Base-by-base conservation (phyloP, 2,329 filamentous ascomycete species). In the Nemania bipapillata region DNA sequence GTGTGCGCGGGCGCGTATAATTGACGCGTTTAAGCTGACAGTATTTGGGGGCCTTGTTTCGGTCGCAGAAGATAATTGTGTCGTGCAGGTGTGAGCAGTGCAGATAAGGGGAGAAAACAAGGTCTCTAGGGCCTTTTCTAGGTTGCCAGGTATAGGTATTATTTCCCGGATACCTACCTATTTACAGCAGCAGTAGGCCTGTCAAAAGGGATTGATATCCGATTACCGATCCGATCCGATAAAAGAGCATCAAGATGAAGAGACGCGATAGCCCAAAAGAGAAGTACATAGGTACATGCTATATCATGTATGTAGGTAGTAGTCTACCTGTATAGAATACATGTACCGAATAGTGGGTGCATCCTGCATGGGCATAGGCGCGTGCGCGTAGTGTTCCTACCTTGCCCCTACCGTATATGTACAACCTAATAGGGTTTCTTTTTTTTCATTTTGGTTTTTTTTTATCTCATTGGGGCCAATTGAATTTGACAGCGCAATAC, bases 1-100 rank as follows among this genome's bases (percentile, higher is more conserved):
- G 77, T 79, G 77, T 79, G 77, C 75, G 71, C 56, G 72, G 58
- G 74, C 74, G 75, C 63, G 68, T 71, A 73, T 67, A 68, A 54
- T 37, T 26, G 64, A 66, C 69, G 69, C 69, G 68, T 68, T 55
- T 22, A 17, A 30, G 30, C 45, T 49, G 71, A 12, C 9, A 9
- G 70, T 69, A 70, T 67, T 62, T 57, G 50, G 69, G 68, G 30
- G 32, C 32, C 17, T 45, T n/a, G 57, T 50, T 35, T 47, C 54
- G 53, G 59, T 45, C 15, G 40, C 40, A 45, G 40, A 15, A 45
- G 40, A 17, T 12, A 45, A n/a, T 57, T 37, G 57, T 28, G 42
- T 50, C 12, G 17, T n/a, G 42, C 17, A 47, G 42, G n/a, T 15
- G 15, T 20, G 17, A 4, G 40, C 15, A 17, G 11, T 9, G 45